Evolutionary conservation across 176 grass and related monocot genomes (phyloP).

Genomic region (Guadua angustifolia): DNA sequence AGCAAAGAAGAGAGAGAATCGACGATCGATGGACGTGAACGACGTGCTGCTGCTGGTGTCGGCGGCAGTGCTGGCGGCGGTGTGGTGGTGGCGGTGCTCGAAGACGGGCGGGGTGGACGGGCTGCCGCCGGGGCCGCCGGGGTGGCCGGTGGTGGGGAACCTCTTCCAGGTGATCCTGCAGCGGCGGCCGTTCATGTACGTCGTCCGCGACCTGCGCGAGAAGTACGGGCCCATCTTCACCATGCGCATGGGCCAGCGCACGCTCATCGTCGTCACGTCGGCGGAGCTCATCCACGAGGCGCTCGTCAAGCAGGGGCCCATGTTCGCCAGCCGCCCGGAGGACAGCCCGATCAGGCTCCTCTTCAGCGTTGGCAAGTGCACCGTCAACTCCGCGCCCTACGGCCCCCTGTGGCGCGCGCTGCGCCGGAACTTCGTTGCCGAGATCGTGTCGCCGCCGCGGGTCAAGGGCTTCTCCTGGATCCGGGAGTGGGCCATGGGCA

Average conservation of each 20-base stretch:
- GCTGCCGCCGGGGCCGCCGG: constrained; percentile 73
- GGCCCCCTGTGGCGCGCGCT: constrained; percentile 86
- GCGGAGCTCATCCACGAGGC: constrained; percentile 95
- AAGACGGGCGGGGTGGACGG: constrained; percentile 58
- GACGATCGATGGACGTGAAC: constrained; percentile 59
- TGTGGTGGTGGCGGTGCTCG: constrained; percentile 85
- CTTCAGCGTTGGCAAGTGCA: constrained; percentile 94
- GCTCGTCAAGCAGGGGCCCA: constrained; percentile 75
- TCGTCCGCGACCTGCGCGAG: constrained; percentile 76
- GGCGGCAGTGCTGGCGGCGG: constrained; percentile 43
- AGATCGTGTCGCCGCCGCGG: constrained; percentile 75
- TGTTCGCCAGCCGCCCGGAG: constrained; percentile 80
- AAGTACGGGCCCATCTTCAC: constrained; percentile 97
- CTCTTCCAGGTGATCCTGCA: constrained; percentile 93
- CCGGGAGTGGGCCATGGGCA: constrained; percentile 83
- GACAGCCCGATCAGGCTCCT: constrained; percentile 87
- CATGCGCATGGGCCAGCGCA: constrained; percentile 93
- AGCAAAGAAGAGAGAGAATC: not conserved
- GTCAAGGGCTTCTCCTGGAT: constrained; percentile 89
- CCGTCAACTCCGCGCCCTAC: constrained; percentile 89
- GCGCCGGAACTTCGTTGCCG: constrained; percentile 89
- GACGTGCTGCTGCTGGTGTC: constrained; percentile 59
- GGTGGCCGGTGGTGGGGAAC: constrained; percentile 96
- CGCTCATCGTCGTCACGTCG: constrained; percentile 73
- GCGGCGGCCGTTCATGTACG: constrained; percentile 93